These are phyloP conservation scores for Cutaneotrichosporon cavernicola DNA, from an alignment of 1,284 basidiomycete species.

Conservation along the genomic window DNA sequence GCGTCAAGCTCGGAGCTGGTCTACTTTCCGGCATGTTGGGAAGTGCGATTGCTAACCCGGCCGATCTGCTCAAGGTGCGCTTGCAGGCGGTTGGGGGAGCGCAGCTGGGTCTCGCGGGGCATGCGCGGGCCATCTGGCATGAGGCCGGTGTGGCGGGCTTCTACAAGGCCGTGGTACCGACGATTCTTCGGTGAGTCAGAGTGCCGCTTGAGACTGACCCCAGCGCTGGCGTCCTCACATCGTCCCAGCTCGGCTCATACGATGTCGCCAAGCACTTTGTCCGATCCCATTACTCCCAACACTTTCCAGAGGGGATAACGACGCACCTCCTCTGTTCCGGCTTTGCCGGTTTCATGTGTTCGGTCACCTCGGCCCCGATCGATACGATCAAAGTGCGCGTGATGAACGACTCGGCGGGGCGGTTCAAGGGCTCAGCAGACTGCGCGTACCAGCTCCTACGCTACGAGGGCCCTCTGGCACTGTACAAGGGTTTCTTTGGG, in stretches of 20 bases:
- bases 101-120: conserved; percentile 9
- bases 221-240: conserved; percentile 25
- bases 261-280: conserved; percentile 28
- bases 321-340: conserved; percentile 25
- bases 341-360: conserved; percentile 25
- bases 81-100: conserved; percentile 23
- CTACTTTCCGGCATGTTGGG: conserved; percentile 20
- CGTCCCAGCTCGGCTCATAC: conserved; percentile 27
- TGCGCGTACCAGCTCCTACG: conserved; percentile 20
- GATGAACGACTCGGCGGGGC: conserved; percentile 23
- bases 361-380: conserved; percentile 22
- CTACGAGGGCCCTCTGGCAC: conserved; percentile 24
- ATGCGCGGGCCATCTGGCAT: conserved; percentile 13
- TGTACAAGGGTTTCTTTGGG: conserved; percentile 30
- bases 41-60: conserved; percentile 25
- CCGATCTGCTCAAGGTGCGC: conserved; percentile 28
- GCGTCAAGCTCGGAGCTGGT: conserved; percentile 27
- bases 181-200: conserved; percentile 22
- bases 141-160: conserved; percentile 22
- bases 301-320: conserved; percentile 24
- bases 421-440: conserved; percentile 17
- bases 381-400: conserved; percentile 29
- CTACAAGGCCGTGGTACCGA: conserved; percentile 22
- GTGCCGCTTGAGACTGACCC: neutral
- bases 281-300: conserved; percentile 20